Conservation (phyloP, 2,329 filamentous ascomycete genomes). For the Clonostachys solani region DNA sequence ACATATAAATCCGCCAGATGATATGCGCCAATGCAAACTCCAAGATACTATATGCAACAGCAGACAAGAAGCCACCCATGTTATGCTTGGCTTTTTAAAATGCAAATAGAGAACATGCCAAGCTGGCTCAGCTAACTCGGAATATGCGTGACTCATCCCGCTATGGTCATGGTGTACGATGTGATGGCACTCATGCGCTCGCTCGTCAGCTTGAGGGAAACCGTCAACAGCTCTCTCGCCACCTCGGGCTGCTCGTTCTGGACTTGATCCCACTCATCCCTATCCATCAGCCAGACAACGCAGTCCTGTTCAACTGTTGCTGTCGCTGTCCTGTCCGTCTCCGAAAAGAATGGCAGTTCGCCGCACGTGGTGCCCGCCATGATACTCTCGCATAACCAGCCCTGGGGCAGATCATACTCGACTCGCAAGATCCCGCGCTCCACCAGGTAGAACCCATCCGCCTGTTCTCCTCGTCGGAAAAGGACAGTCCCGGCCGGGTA, state of each 20-base stretch:
- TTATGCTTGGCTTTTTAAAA: background rate
- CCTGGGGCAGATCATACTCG: conserved; percentile 89
- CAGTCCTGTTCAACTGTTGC: conserved; percentile 79
- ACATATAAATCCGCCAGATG: background rate
- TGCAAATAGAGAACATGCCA: background rate
- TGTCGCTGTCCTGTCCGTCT: conserved; percentile 82
- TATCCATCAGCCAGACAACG: conserved; percentile 77
- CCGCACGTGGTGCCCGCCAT: conserved; percentile 93
- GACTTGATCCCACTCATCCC: conserved; percentile 66
- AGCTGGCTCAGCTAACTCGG: no score
- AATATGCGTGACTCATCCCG: conserved; percentile 8
- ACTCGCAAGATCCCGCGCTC: conserved; percentile 85
- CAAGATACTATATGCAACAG: conserved; percentile 1
- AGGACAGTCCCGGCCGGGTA: conserved; percentile 68
- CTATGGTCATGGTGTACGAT: conserved; percentile 46
- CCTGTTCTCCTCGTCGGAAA: conserved; percentile 71
- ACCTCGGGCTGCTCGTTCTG: conserved; percentile 72
- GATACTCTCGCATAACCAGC: conserved; percentile 84
- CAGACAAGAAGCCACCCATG: background rate
- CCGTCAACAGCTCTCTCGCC: conserved; percentile 76
- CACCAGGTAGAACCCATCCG: conserved; percentile 84
- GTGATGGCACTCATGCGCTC: conserved; percentile 80
- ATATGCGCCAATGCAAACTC: background rate
- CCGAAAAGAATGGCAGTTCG: conserved; percentile 92
- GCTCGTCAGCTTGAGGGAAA: conserved; percentile 89